Evolutionary conservation across 2,329 filamentous ascomycete species (phyloP).

Genomic region (Hymenotorrendiella dingleyae): DNA sequence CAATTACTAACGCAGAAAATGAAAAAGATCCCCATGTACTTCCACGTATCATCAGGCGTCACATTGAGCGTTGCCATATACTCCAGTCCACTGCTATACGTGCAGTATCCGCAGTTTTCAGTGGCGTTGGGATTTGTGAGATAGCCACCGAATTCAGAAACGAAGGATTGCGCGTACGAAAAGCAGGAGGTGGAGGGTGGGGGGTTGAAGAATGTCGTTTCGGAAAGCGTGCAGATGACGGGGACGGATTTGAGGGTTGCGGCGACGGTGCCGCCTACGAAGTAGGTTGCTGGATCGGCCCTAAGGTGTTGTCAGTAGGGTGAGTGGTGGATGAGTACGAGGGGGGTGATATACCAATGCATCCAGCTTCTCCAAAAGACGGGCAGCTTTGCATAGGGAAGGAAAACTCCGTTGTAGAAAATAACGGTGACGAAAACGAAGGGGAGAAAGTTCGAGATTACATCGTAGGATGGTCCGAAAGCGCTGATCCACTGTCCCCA

Average conservation of each 20-base stretch:
- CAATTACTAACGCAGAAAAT: background rate
- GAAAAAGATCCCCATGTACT: background rate
- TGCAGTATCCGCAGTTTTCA: slow-evolving; percentile 62
- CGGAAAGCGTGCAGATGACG: slow-evolving; percentile 44
- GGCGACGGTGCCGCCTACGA: slow-evolving; percentile 61
- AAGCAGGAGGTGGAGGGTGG: no score
- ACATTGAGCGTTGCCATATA: slow-evolving; percentile 53
- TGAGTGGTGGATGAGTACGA: no score
- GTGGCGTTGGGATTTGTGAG: slow-evolving; percentile 51
- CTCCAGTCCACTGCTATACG: slow-evolving; percentile 53
- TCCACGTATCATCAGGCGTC: background rate
- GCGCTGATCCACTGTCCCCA: slow-evolving; percentile 84
- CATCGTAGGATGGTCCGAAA: slow-evolving; percentile 59
- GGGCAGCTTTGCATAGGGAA: slow-evolving; percentile 52
- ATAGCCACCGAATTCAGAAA: slow-evolving; percentile 56
- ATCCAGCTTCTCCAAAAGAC: slow-evolving; percentile 31
- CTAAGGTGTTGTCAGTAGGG: no score
- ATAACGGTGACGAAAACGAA: slow-evolving; percentile 42
- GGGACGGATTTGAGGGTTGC: slow-evolving; percentile 47
- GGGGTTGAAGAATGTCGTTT: slow-evolving; percentile 57
- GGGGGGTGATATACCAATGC: slow-evolving; percentile 52
- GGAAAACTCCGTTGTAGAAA: slow-evolving; percentile 68
- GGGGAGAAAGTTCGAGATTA: slow-evolving; percentile 65
- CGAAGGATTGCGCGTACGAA: slow-evolving; percentile 64
- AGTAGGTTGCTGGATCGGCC: slow-evolving; percentile 57